Conservation (phyloP, 1,284 basidiomycete species). For the Trichosporon ovoides region DNA sequence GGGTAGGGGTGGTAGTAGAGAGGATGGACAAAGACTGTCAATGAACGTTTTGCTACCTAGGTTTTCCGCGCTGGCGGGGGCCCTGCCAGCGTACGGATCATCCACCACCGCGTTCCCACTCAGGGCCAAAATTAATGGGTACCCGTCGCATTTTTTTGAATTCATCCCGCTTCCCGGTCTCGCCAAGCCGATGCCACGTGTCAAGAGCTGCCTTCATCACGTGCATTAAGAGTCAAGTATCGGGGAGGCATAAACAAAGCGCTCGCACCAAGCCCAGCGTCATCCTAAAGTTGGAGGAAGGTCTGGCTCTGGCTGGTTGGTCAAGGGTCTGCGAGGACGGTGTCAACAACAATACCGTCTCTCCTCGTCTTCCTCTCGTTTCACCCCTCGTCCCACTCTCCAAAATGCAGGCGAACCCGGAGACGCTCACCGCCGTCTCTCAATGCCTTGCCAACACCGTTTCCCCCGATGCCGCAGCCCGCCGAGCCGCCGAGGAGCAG, state of each 20-base stretch:
- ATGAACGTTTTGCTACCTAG: neutral
- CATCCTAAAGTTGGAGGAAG: slow-evolving; percentile 1
- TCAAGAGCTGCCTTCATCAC: neutral
- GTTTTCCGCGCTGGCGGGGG: neutral
- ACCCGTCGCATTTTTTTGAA: neutral
- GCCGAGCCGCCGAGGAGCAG: slow-evolving; percentile 74
- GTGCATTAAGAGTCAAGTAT: neutral
- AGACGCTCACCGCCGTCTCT: slow-evolving; percentile 39
- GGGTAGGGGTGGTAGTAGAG: slow-evolving; percentile 1
- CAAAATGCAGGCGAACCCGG: slow-evolving; percentile 41
- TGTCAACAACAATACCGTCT: neutral
- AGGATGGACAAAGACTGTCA: slow-evolving; percentile 1
- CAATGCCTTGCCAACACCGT: slow-evolving; percentile 44
- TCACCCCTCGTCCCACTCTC: neutral
- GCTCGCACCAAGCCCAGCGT: neutral
- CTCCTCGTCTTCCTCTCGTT: neutral
- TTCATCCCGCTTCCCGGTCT: neutral
- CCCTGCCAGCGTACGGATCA: slow-evolving; percentile 3
- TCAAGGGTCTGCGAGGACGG: neutral
- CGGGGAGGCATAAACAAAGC: neutral
- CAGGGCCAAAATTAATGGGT: slow-evolving; percentile 1
- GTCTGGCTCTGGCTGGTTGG: neutral
- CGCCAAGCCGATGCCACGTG: neutral
- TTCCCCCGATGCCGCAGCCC: slow-evolving; percentile 65
- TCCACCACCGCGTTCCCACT: neutral